Base-by-base conservation (phyloP, 176 grass and related monocot species). In the Avena insularis region DNA sequence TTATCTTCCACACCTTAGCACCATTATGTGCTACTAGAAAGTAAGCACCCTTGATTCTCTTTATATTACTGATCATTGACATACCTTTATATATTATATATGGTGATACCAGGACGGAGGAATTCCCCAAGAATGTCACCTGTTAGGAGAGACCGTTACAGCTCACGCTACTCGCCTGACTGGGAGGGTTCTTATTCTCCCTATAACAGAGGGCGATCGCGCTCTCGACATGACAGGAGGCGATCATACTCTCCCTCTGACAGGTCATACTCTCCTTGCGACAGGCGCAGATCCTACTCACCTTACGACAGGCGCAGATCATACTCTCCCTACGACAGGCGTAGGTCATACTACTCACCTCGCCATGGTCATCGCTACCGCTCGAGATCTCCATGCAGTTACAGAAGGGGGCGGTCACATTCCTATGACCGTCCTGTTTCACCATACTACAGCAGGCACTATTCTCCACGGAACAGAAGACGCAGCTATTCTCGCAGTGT, bases 51-150 rank as follows among this genome's bases (percentile, higher is more conserved):
- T 15, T 50, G 57, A 20, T 10, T 57, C 16, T 60, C 11, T 75
- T 20, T 21, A 38, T 80, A 80, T 80, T 16, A 45, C 60, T 9
- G 13, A 9, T 69, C 12, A 12, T 69, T 67, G 9, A 23, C 63
- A 66, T 57, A 50, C 71, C 46, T 51, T 60, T 83, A 62, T 35
- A 35, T 13, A 40, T 82, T 85, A 57, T 63, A 40, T 57, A 40
- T 57, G 78, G 51, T 79, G 46, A 84, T 20, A 67, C 43, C 79
- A 92, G 91, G 47, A 25, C 77, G 72, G 15, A 86, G 65, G n/a
- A 49, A 79, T 67, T 92, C 88, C n/a, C 46, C 67, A 47, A 92
- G 93, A 82, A 92, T 83, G 66, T 94, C 90, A 3, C 90, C 90
- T 60, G 43, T 80, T 40, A 36, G 57, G 43, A 87, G 92, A 62